Percentiles rank a stretch among this genome's conserved stretches.
These are phyloP conservation scores for Begonia masoniana DNA, from an alignment of 306 rosid species.

Conservation along the genomic window DNA sequence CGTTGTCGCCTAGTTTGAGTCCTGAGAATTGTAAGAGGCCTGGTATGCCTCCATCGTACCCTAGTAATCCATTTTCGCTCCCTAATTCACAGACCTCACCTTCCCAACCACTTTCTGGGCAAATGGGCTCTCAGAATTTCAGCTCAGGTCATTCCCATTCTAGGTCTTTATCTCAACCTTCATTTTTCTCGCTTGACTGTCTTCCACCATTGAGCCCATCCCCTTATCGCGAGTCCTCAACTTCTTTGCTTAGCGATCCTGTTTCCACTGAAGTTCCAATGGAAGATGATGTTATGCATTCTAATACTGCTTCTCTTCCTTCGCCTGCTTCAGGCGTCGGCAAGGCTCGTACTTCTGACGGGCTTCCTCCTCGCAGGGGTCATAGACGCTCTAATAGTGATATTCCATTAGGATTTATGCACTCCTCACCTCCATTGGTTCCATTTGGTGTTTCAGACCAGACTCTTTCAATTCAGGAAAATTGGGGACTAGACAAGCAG, in stretches of 20 bases:
- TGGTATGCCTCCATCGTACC: constrained; percentile 69
- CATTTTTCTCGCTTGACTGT: constrained; percentile 40
- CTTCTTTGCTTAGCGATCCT: constrained; percentile 26
- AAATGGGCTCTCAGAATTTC: constrained; percentile 29
- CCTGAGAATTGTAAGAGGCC: constrained; percentile 35
- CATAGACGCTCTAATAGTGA: constrained; percentile 78
- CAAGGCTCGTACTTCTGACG: constrained; percentile 30
- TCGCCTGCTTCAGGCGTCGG: constrained; percentile 24
- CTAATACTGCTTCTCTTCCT: constrained; percentile 25
- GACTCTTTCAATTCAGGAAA: constrained; percentile 17
- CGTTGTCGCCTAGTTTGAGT: constrained; percentile 20
- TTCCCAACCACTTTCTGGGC: constrained; percentile 28
- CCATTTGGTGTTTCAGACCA: constrained; percentile 24
- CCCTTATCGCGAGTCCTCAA: constrained; percentile 27
- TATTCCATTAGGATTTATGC: constrained; percentile 48
- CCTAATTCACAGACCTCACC: constrained; percentile 26
- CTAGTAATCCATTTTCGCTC: constrained; percentile 25
- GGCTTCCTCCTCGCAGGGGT: constrained; percentile 71
- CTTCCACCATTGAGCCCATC: constrained; percentile 73
- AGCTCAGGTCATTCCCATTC: constrained; percentile 41
- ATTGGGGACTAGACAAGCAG: background rate
- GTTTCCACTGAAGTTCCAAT: constrained; percentile 26
- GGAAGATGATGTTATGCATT: constrained; percentile 41
- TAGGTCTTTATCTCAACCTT: constrained; percentile 57
- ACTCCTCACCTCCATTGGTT: constrained; percentile 33